These are phyloP conservation scores for Fraxinus sp. DNA, from an alignment of 305 asterid genomes.

Conservation along the genomic window DNA sequence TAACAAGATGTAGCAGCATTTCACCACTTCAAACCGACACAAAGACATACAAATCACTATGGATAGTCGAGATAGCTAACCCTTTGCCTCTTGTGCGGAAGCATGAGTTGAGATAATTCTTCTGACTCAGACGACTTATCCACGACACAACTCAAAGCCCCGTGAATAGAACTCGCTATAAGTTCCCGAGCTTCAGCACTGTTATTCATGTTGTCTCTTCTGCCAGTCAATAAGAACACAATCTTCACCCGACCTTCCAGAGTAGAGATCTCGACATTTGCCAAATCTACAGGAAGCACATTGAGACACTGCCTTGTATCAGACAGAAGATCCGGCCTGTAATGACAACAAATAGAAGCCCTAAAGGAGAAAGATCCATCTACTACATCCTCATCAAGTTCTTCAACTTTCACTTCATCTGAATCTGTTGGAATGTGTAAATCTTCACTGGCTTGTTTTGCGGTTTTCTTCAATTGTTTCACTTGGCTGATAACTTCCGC, in stretches of 20 bases:
- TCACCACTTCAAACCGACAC: not conserved
- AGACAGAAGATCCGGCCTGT: conserved; percentile 51
- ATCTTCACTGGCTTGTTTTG: conserved; percentile 51
- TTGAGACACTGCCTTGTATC: conserved; percentile 16
- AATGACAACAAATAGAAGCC: conserved; percentile 77
- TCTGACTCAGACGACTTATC: not conserved
- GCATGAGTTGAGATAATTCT: not conserved
- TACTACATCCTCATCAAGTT: conserved; percentile 27
- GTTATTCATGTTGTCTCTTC: not conserved
- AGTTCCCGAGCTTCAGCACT: not conserved
- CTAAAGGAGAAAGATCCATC: conserved; percentile 40
- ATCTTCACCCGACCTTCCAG: conserved; percentile 2
- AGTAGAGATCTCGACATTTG: not conserved
- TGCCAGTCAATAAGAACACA: not conserved
- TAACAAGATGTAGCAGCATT: not conserved
- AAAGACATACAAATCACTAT: not conserved
- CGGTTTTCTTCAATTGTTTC: conserved; percentile 50
- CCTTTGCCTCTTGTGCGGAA: conserved; percentile 1
- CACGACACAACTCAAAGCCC: conserved; percentile 2
- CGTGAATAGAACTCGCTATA: not conserved
- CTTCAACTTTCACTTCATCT: conserved; percentile 60
- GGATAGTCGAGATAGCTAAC: not conserved
- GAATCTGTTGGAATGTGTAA: conserved; percentile 66
- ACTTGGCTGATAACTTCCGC: conserved; percentile 71
- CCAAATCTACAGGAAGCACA: not conserved